These are phyloP conservation scores for Aspergillus diversus DNA, from an alignment of 495 filamentous ascomycete species.

Conservation along the genomic window DNA sequence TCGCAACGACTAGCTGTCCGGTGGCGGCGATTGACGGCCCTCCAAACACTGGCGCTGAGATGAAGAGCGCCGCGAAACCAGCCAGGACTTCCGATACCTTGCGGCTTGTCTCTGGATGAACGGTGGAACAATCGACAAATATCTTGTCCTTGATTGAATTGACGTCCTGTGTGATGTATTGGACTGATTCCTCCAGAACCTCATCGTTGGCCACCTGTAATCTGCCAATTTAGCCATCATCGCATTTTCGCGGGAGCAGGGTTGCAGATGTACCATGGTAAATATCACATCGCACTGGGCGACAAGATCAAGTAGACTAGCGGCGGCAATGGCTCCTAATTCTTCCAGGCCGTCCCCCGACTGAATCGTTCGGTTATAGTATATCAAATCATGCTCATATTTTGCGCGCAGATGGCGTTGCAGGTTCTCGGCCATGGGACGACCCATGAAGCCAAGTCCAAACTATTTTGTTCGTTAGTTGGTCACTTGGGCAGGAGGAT, in stretches of 20 bases:
- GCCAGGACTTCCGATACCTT: constrained; percentile 17
- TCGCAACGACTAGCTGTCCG: constrained; percentile 29
- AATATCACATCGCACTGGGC: constrained; percentile 37
- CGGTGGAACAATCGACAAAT: constrained; percentile 35
- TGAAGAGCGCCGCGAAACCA: constrained; percentile 18
- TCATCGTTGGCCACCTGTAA: constrained; percentile 15
- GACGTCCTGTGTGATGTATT: neutral
- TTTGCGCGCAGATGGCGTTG: constrained; percentile 31
- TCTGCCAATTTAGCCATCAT: too few relatives aligned
- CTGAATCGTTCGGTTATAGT: constrained; percentile 39
- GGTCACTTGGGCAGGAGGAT: neutral
- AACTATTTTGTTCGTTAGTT: constrained; percentile 6
- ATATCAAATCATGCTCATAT: constrained; percentile 24
- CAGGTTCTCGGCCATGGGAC: constrained; percentile 44
- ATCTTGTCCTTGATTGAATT: constrained; percentile 20
- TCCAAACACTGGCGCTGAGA: constrained; percentile 33
- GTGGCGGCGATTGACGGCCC: constrained; percentile 25
- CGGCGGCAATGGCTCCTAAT: constrained; percentile 31
- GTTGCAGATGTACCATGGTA: constrained; percentile 35
- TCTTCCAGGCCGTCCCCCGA: constrained; percentile 31
- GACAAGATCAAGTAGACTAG: constrained; percentile 29
- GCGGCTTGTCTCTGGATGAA: constrained; percentile 27
- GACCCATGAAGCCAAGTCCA: constrained; percentile 44
- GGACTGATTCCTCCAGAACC: constrained; percentile 18
- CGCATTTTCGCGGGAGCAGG: too few relatives aligned